Base-by-base conservation (phyloP, 768 basidiomycete genomes). In the Crassisporium funariophilum region DNA sequence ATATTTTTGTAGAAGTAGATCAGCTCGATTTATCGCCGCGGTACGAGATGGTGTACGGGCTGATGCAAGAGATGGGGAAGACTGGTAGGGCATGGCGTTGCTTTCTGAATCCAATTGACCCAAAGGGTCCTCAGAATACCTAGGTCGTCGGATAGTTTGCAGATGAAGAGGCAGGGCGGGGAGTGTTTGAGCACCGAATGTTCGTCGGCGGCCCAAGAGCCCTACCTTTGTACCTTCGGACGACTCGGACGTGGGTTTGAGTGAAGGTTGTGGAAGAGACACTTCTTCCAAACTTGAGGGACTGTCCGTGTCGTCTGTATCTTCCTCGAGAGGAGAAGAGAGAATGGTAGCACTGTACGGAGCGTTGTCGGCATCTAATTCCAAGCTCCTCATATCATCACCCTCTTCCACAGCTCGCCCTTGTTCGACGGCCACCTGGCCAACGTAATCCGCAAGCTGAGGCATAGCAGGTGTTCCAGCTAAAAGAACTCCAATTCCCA, bases 341-440 rank as follows among this genome's bases (percentile, higher is more conserved):
- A 23, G 16, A 44, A 56, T 21, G 47, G 37, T 31, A 10, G 33
- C 21, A 29, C 38, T 53, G 29, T 41, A 51, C 9, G 35, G 57
- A 13, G 76, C 77, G 25, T 78, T 76, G 31, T 79, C 77, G 33
- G 75, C 73, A 5, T 66, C 66, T 11, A 68, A 57, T 53, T 81
- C 74, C 17, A 81, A 59, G 51, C 80, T 80, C 60, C 72, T 76
- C 16, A 73, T 62, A 46, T 74, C 70, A 46, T 67, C 64, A 1
- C 71, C 73, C n/a, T 77, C 75, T 43, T 88, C 85, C 49, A 86
- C 84, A 41, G 77, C 74, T 13, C 91, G 77, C 1, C 95, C 95
- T 68, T 98, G 95, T 54, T 92, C 92, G 40, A 98, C 70, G 2
- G 91, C 89, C 40, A 95, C 86, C 50, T 87, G 70, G 4, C 95